Conservation (phyloP, 1,139 yeast species). For the Magnusiomyces ingens region DNA sequence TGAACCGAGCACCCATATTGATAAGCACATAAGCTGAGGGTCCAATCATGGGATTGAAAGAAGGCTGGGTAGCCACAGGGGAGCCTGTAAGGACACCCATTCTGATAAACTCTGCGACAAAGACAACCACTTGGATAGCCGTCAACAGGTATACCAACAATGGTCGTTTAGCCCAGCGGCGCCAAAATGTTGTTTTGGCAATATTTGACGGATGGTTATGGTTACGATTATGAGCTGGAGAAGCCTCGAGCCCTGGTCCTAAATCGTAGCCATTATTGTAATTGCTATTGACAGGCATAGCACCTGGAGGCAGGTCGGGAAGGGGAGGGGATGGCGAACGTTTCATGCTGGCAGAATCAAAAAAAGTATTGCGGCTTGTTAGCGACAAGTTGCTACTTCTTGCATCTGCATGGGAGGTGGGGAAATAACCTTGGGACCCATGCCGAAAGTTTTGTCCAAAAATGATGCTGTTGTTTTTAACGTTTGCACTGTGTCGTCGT, state of each 20-base stretch:
- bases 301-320: slow-evolving; percentile 3
- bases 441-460: not conserved
- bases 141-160: slow-evolving; percentile 30
- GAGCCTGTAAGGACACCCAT: slow-evolving; percentile 60
- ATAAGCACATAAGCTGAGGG: slow-evolving; percentile 66
- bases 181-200: no score
- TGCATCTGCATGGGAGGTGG: not conserved
- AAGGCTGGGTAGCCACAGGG: slow-evolving; percentile 63
- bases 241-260: no score
- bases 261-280: no score
- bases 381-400: not conserved
- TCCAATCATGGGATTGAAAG: slow-evolving; percentile 75
- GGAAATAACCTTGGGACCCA: not conserved
- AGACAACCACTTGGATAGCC: slow-evolving; percentile 50
- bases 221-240: no score
- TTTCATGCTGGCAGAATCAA: not conserved
- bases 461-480: not conserved
- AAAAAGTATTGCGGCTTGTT: not conserved
- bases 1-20: slow-evolving; percentile 65
- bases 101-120: slow-evolving; percentile 57
- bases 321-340: slow-evolving; percentile 4
- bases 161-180: slow-evolving; percentile 19
- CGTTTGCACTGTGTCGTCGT: not conserved
- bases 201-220: no score
- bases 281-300: no score